phyloP scores from a whole-genome alignment of 345 rosid species.

The Psidium friedrichsthalianum region DNA sequence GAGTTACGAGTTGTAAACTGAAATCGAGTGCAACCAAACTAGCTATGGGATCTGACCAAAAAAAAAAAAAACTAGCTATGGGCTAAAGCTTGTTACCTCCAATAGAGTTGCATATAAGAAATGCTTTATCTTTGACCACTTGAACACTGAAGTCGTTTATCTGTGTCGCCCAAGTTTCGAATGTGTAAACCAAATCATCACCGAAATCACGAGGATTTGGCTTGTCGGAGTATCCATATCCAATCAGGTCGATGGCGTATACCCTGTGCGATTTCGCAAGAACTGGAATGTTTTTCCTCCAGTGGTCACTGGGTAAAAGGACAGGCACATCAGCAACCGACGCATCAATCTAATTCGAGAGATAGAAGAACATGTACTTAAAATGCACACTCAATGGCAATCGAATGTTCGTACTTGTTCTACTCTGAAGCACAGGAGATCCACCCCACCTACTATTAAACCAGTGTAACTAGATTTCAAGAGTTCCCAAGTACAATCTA shows the following conservation, averaged over 20 bases:
- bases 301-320: slow-evolving; percentile 48
- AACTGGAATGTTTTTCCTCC: slow-evolving; percentile 78
- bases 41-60: too few species aligned
- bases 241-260: slow-evolving; percentile 76
- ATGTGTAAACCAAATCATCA: slow-evolving; percentile 56
- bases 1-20: background rate
- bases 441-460: background rate
- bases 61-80: background rate
- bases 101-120: slow-evolving; percentile 82
- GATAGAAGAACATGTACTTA: background rate
- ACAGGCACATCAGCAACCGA: background rate
- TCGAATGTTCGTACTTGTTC: background rate
- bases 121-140: slow-evolving; percentile 73
- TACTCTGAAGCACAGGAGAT: background rate
- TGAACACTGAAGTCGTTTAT: slow-evolving; percentile 61
- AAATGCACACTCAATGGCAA: background rate
- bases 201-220: slow-evolving; percentile 69
- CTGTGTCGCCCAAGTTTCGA: slow-evolving; percentile 83
- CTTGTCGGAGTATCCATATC: slow-evolving; percentile 85
- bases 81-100: slow-evolving; percentile 47
- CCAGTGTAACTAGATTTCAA: background rate
- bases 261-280: slow-evolving; percentile 70
- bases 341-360: background rate
- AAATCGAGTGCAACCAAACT: background rate
- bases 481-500: background rate